Evolutionary conservation across 2,329 filamentous ascomycete species (phyloP).

Genomic region (Pseudogymnoascus sp.): DNA sequence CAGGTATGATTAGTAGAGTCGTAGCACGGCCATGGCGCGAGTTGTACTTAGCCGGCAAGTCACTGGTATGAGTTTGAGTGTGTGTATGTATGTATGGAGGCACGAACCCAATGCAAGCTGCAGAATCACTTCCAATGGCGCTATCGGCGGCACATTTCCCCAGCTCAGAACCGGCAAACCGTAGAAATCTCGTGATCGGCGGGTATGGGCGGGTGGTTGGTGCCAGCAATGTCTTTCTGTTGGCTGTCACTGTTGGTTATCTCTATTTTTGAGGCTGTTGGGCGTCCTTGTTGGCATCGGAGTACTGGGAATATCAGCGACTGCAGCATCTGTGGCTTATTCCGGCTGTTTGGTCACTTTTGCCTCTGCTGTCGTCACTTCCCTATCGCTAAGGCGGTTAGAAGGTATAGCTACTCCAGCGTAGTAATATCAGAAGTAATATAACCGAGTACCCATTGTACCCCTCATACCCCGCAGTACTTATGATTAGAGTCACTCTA

Average conservation of each 20-base stretch:
- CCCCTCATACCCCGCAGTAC: slow-evolving; percentile 3
- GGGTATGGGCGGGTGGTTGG: neutral
- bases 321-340: neutral
- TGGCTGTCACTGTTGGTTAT: neutral
- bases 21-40: neutral
- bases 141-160: neutral
- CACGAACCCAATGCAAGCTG: neutral
- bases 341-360: neutral
- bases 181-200: slow-evolving; percentile 3
- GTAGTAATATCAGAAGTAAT: neutral
- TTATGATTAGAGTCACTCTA: neutral
- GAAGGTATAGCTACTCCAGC: neutral
- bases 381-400: neutral
- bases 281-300: neutral
- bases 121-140: no score
- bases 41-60: slow-evolving; percentile 1
- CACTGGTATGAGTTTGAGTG: neutral
- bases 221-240: neutral
- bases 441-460: neutral
- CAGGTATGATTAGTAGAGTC: neutral
- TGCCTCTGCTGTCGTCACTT: neutral
- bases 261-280: neutral
- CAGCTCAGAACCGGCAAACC: neutral
- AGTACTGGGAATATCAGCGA: neutral
- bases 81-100: neutral